Evolutionary conservation across 2,329 filamentous ascomycete genomes (phyloP), one percentile per base, ranked within the genome.

Genomic region (Epichloe gansuensis): DNA sequence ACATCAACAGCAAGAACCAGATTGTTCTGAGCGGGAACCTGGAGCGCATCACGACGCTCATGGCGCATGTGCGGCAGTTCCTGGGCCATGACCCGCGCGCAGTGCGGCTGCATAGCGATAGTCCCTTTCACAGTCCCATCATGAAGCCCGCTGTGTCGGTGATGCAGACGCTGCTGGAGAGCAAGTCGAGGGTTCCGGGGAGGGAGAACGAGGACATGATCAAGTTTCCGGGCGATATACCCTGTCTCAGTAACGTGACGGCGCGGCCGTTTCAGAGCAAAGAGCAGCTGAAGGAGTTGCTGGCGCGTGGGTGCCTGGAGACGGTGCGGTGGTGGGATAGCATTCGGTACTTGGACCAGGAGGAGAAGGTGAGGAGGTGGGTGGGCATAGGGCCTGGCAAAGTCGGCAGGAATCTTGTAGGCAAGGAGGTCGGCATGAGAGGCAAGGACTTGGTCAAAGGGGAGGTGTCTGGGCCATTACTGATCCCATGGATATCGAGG

Each of bases 281-380:
- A 60, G 81, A 81, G 42, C 81, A 94, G 57, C 72, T 96, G 35
- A 88, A 88, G 64, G 83, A 94, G 57, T 70, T 94, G 46, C 72
- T 95, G 48, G 84, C 90, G 1, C 73, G 88, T 48, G 86, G 90
- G 63, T 91, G 86, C 56, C 82, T 93, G n/a, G 89, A 95, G 71
- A 96, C 91, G 34, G 89, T 97, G 43, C 77, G 81, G 54, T 97
- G 91, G 91, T 95, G 91, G 83, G 88, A 94, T 60, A 93, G 88
- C 61, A 91, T 97, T 61, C 83, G 82, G 59, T 95, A 94, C 63
- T 72, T 96, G 48, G 88, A 96, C 65, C 83, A 93, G 65, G 82
- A 93, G 61, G 80, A 85, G 62, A 84, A 84, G 57, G 87, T 95
- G 17, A 77, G 83, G 61, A 76, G 91, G 52, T 96, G 91, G 86